Base-by-base conservation (phyloP, 441 rosid genomes). In the Pelargonium fulgidum region DNA sequence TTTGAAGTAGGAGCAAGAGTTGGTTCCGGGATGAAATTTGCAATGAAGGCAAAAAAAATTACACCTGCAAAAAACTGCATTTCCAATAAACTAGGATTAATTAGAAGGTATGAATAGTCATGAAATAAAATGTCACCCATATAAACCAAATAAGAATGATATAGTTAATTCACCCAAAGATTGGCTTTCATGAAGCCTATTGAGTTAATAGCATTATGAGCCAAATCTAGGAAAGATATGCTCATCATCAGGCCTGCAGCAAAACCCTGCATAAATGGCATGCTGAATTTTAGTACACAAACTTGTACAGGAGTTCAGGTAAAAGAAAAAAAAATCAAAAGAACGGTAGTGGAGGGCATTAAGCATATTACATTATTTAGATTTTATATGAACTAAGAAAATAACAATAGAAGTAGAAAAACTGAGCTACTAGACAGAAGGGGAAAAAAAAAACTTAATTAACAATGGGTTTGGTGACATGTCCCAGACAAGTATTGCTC, bases 211-310 rank as follows among this genome's bases (percentile, higher is more conserved):
- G 99, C 96, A 84, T 94, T 94, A 82, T 94, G 98, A 63, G 98
- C 99, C 73, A 92, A 84, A 85, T 94, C 99, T 42, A 94, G 79
- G 85, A 94, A 94, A 4, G 99, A 94, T 75, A 94, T 94, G 81
- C 99, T 89, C 82, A 94, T 83, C 99, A 94, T 94, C 44, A 94
- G 81, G 69, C 99, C 99, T 4, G 99, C 89, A 67, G 99, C 99
- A 87, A 94, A 94, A 67, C 98, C 99, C 99, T 94, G 87, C 69
- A 81, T 20, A 68, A 61, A 79, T 47, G 24, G 66, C 41, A 75
- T 63, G 64, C 19, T 66, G 59, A 72, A 16, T 52, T 73, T 80
- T 71, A 85, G 68, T 67, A 16, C 11, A 7, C 62, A 41, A 41
- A 41, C 44, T 41, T 41, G 9, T 41, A 0, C 44, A 16, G n/a